Conservation (phyloP, 176 grass and related monocot species). For the Oryza punctata region DNA sequence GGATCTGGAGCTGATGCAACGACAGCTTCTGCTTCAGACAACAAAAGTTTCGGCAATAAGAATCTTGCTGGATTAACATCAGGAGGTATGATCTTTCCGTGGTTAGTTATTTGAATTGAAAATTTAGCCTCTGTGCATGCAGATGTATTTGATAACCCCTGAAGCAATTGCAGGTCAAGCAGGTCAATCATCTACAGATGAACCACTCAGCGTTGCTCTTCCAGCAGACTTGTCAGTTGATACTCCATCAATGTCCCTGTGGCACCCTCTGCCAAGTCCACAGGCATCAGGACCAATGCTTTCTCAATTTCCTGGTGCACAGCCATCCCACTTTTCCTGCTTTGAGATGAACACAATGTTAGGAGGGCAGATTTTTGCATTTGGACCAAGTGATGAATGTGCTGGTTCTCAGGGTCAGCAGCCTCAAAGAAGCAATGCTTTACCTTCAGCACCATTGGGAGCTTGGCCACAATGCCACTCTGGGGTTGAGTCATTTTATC, state of each 20-base stretch:
- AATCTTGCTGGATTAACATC: constrained; percentile 56
- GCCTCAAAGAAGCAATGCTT: constrained; percentile 61
- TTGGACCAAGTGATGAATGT: constrained; percentile 82
- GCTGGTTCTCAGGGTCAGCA: constrained; percentile 66
- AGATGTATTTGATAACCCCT: constrained; percentile 38
- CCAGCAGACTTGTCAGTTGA: constrained; percentile 96
- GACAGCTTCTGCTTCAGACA: constrained; percentile 50
- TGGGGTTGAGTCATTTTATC: constrained; percentile 82
- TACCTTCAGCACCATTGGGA: constrained; percentile 62
- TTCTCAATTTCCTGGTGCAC: constrained; percentile 73
- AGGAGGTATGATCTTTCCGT: constrained; percentile 53
- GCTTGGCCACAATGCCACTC: constrained; percentile 84
- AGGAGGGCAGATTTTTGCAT: constrained; percentile 75
- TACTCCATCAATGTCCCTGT: constrained; percentile 72
- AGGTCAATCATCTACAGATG: constrained; percentile 70
- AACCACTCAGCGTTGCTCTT: constrained; percentile 76
- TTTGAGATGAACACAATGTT: constrained; percentile 89
- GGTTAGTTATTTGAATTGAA: constrained; percentile 24
- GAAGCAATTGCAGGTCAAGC: constrained; percentile 41
- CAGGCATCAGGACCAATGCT: constrained; percentile 75
- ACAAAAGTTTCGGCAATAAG: constrained; percentile 60
- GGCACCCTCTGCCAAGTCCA: constrained; percentile 80
- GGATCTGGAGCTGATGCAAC: constrained; percentile 54
- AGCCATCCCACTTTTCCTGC: constrained; percentile 83
- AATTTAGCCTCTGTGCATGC: constrained; percentile 20